phyloP scores from a whole-genome alignment of 1,284 basidiomycete species.

The Melanopsichium pennsylvanicum region DNA sequence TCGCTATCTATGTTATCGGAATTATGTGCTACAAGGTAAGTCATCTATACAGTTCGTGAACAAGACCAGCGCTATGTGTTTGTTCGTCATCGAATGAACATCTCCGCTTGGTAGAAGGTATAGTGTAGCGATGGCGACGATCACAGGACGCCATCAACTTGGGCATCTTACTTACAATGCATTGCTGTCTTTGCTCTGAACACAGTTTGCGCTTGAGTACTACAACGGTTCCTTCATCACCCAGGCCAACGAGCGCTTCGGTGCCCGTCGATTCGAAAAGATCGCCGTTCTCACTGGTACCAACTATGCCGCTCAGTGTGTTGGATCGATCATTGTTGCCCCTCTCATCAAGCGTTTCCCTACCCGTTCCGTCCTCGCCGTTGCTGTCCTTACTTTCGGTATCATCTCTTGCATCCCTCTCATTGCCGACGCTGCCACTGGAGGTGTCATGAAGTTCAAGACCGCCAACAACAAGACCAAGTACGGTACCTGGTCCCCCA shows the following conservation, averaged over 20 bases:
- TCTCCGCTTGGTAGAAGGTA: too few species aligned
- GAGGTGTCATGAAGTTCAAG: conserved; percentile 56
- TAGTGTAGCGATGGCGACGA: too few species aligned
- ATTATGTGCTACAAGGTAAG: conserved; percentile 52
- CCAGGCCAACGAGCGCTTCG: conserved; percentile 60
- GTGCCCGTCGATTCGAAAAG: conserved; percentile 52
- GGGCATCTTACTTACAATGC: too few species aligned
- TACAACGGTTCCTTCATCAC: conserved; percentile 61
- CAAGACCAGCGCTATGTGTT: too few species aligned
- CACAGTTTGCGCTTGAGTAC: conserved; percentile 44
- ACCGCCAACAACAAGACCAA: conserved; percentile 56
- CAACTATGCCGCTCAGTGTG: conserved; percentile 63
- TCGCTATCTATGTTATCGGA: conserved; percentile 52
- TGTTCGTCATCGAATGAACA: too few species aligned
- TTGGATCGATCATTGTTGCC: conserved; percentile 62
- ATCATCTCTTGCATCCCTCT: conserved; percentile 63
- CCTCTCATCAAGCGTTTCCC: conserved; percentile 66
- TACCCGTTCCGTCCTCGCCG: conserved; percentile 64
- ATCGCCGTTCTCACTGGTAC: conserved; percentile 60
- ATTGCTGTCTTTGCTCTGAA: too few species aligned
- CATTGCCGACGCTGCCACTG: conserved; percentile 66
- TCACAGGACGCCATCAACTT: too few species aligned
- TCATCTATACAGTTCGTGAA: too few species aligned
- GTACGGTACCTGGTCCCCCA: conserved; percentile 64
- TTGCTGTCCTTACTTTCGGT: conserved; percentile 63